Conservation (phyloP, 345 rosid species). For the Brassica juncea region DNA sequence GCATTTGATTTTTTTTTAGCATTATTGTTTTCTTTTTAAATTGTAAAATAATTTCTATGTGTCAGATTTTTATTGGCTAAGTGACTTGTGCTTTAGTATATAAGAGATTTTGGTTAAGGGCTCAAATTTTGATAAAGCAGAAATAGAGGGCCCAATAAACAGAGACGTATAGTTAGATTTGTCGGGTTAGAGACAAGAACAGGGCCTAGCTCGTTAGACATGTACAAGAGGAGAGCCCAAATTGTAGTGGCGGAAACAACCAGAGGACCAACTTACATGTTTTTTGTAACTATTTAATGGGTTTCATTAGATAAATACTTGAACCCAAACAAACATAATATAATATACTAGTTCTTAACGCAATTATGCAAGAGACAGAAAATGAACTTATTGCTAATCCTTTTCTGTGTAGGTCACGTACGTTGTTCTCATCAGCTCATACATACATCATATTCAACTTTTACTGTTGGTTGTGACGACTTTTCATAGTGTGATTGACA, state of each 20-base stretch:
- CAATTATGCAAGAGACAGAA: background rate
- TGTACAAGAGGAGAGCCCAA: constrained; percentile 21
- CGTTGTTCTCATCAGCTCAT: background rate
- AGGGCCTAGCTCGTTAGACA: background rate
- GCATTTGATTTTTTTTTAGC: too few relatives aligned
- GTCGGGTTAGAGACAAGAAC: background rate
- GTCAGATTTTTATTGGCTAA: too few relatives aligned
- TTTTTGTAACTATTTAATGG: background rate
- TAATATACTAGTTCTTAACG: background rate
- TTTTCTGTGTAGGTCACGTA: background rate
- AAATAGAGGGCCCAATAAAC: background rate
- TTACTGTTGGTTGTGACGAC: background rate
- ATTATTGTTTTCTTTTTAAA: too few relatives aligned
- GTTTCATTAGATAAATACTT: background rate
- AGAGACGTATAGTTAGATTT: background rate
- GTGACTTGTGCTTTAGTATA: too few relatives aligned
- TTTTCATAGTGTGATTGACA: background rate
- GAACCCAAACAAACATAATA: background rate
- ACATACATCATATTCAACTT: background rate
- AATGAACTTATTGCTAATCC: background rate
- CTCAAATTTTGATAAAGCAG: background rate
- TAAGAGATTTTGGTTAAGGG: background rate
- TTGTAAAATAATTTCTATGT: too few relatives aligned
- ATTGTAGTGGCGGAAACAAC: background rate
- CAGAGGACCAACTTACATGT: background rate